phyloP scores from a whole-genome alignment of 768 basidiomycete species.

The Psilocybe azurescens region DNA sequence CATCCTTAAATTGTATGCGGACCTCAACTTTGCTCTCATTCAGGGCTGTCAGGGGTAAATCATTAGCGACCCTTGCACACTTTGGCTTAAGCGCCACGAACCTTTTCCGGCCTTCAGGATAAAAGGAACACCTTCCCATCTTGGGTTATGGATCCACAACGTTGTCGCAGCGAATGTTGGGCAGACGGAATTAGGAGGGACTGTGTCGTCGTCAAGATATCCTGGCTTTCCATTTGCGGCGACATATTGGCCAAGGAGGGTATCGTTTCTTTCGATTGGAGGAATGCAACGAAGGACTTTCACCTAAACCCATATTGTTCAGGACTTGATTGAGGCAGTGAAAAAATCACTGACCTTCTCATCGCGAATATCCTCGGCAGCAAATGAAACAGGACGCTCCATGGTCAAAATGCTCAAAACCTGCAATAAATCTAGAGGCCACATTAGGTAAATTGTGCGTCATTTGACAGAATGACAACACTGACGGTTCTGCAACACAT shows the following conservation, averaged over 20 bases:
- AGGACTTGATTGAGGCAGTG: constrained; percentile 7
- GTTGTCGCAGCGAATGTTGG: constrained; percentile 94
- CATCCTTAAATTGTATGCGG: constrained; percentile 97
- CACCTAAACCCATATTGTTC: constrained; percentile 58
- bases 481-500: constrained; percentile 97
- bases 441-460: constrained; percentile 19
- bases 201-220: constrained; percentile 97
- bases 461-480: constrained; percentile 24
- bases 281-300: constrained; percentile 95
- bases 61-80: constrained; percentile 3
- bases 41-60: constrained; percentile 58
- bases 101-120: constrained; percentile 99
- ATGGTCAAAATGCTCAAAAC: constrained; percentile 95
- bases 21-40: constrained; percentile 99
- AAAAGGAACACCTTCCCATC: constrained; percentile 99
- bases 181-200: constrained; percentile 89
- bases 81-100: constrained; percentile 28
- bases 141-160: constrained; percentile 91
- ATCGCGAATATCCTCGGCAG: constrained; percentile 96
- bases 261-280: constrained; percentile 76
- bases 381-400: constrained; percentile 98
- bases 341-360: constrained; percentile 74
- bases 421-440: constrained; percentile 81
- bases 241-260: constrained; percentile 94
- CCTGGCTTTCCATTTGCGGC: constrained; percentile 92